These are phyloP conservation scores for Phytophthora sp. DNA, from an alignment of 352 stramenopile genomes.

Conservation along the genomic window DNA sequence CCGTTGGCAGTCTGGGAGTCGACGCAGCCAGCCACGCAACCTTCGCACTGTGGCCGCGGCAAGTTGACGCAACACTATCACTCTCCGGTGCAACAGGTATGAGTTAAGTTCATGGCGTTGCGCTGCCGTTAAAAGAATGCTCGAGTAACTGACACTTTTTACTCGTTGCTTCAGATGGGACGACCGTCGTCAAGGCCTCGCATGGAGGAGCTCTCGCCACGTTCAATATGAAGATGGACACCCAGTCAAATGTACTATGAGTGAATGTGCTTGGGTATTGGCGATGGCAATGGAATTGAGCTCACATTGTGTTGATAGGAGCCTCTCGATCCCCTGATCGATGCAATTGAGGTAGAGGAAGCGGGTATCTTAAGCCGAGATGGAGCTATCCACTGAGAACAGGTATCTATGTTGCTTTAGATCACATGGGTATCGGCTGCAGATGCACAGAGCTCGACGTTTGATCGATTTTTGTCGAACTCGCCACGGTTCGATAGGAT, in stretches of 20 bases:
- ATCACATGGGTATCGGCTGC: slow-evolving; percentile 40
- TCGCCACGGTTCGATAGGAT: slow-evolving; percentile 31
- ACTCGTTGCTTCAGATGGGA: slow-evolving; percentile 27
- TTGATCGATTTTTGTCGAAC: slow-evolving; percentile 38
- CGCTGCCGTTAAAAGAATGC: neutral
- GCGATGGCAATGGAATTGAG: slow-evolving; percentile 1
- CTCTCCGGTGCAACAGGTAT: slow-evolving; percentile 31
- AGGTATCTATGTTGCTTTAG: slow-evolving; percentile 23
- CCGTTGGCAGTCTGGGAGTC: neutral
- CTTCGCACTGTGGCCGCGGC: slow-evolving; percentile 42
- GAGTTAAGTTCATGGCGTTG: neutral
- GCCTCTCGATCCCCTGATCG: slow-evolving; percentile 40
- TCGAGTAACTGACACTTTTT: neutral
- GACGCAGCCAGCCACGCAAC: slow-evolving; percentile 19
- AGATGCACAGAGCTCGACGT: slow-evolving; percentile 40
- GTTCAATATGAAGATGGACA: slow-evolving; percentile 25
- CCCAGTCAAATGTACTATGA: slow-evolving; percentile 20
- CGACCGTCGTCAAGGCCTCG: slow-evolving; percentile 28
- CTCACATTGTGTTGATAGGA: slow-evolving; percentile 18
- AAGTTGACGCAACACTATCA: slow-evolving; percentile 27
- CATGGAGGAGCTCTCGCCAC: slow-evolving; percentile 35
- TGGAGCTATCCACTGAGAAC: neutral
- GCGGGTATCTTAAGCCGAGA: neutral
- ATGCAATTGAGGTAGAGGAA: slow-evolving; percentile 44
- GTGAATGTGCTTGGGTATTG: too few relatives aligned